A percentile compares a stretch with the other conserved stretches of the same genome.
Evolutionary conservation across 176 grass and related monocot genomes (phyloP).

Genomic region (Oryza meridionalis): DNA sequence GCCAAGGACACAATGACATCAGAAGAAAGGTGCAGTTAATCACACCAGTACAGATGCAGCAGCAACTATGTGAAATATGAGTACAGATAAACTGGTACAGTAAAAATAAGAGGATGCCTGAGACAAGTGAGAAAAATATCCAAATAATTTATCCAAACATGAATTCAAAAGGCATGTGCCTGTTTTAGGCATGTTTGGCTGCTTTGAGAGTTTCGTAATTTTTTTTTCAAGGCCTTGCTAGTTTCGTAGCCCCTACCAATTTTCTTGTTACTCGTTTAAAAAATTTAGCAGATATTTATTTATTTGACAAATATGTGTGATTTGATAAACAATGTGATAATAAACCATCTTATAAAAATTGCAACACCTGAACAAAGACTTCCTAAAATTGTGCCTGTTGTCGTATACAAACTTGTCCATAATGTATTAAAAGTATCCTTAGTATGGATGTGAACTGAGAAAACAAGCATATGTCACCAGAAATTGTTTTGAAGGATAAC

Average conservation of each 20-base stretch:
- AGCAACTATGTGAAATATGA: constrained; percentile 13
- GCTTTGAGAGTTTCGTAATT: background rate
- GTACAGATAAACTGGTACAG: constrained; percentile 24
- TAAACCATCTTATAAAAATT: constrained; percentile 18
- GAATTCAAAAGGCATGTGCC: background rate
- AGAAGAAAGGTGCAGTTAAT: constrained; percentile 8
- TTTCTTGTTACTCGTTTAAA: background rate
- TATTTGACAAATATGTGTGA: background rate
- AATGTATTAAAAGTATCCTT: background rate
- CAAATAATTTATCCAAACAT: constrained; percentile 6
- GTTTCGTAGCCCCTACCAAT: background rate
- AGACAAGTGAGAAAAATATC: constrained; percentile 6
- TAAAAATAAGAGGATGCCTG: background rate
- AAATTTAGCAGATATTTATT: background rate
- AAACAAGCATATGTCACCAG: constrained; percentile 29
- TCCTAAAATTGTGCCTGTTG: background rate
- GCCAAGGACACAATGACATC: constrained; percentile 6
- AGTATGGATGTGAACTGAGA: constrained; percentile 3
- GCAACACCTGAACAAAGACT: background rate
- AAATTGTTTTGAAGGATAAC: background rate
- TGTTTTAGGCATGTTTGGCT: background rate
- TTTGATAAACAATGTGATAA: background rate
- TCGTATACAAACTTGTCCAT: background rate
- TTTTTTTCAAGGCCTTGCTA: background rate
- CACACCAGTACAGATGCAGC: background rate